Percentiles rank a stretch among this genome's conserved stretches.
These are phyloP conservation scores for Myxozyma melibiosi DNA, from an alignment of 805 yeast species.

Conservation along the genomic window DNA sequence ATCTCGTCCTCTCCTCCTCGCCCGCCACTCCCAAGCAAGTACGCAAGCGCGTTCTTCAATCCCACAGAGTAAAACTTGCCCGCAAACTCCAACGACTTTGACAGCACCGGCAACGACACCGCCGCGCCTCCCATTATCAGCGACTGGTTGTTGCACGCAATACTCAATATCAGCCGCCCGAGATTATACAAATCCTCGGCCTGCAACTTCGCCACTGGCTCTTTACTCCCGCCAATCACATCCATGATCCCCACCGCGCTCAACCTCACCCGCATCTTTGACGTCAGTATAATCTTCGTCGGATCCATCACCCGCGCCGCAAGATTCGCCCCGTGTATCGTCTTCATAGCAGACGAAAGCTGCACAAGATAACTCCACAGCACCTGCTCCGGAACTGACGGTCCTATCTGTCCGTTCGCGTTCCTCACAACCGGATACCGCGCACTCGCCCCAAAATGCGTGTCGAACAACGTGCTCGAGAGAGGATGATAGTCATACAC, in stretches of 20 bases:
- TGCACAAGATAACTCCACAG: conserved; percentile 81
- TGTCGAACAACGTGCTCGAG: conserved; percentile 68
- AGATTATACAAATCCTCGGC: conserved; percentile 58
- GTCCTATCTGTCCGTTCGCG: conserved; percentile 43
- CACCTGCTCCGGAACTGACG: conserved; percentile 58
- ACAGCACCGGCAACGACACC: conserved; percentile 7
- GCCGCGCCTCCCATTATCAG: conserved; percentile 8
- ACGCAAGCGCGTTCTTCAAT: conserved; percentile 19
- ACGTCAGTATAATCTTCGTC: conserved; percentile 72
- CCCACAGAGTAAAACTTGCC: conserved; percentile 22
- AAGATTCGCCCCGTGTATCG: conserved; percentile 65
- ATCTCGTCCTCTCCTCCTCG: conserved; percentile 9
- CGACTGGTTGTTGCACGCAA: conserved; percentile 44
- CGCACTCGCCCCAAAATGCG: conserved; percentile 56
- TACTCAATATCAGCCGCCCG: conserved; percentile 61
- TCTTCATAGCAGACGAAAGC: conserved; percentile 65
- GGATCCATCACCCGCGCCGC: conserved; percentile 65
- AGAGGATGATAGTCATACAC: conserved; percentile 86
- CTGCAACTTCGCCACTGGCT: conserved; percentile 45
- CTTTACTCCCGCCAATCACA: conserved; percentile 48
- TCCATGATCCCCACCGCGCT: conserved; percentile 73
- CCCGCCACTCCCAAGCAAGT: conserved; percentile 14
- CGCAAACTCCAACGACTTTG: conserved; percentile 19
- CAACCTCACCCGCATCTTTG: conserved; percentile 68
- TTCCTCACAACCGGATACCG: conserved; percentile 36